A percentile compares a stretch with the other conserved stretches of the same genome.
These are phyloP conservation scores for Lineolata rhizophorae DNA, from an alignment of 495 filamentous ascomycete genomes.

Conservation along the genomic window DNA sequence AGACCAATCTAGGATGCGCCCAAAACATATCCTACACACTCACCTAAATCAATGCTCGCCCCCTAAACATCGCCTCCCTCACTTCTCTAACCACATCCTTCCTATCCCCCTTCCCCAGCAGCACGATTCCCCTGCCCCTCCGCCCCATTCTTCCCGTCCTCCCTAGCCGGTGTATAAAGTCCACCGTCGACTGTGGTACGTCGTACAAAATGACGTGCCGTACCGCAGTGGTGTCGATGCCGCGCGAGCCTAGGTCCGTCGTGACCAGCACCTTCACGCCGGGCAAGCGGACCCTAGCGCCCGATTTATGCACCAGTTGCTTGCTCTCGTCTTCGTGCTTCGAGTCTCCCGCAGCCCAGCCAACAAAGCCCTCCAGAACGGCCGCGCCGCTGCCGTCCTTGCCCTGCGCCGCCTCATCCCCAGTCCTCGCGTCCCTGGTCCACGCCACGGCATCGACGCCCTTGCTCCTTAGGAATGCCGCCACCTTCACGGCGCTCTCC, in stretches of 20 bases:
- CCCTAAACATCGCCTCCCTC: slow-evolving; percentile 81
- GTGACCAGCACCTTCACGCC: slow-evolving; percentile 83
- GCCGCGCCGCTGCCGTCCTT: slow-evolving; percentile 34
- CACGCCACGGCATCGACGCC: slow-evolving; percentile 72
- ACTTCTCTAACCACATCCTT: slow-evolving; percentile 83
- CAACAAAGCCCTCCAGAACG: slow-evolving; percentile 57
- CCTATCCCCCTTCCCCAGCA: slow-evolving; percentile 75
- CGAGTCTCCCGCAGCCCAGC: slow-evolving; percentile 12
- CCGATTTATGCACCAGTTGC: background rate
- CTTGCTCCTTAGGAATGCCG: slow-evolving; percentile 58
- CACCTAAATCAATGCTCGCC: slow-evolving; percentile 59
- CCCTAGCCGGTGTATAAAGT: slow-evolving; percentile 90
- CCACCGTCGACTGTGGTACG: slow-evolving; percentile 85
- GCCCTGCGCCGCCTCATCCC: slow-evolving; percentile 4
- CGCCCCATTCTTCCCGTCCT: slow-evolving; percentile 82
- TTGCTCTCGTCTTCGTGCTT: background rate
- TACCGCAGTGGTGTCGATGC: slow-evolving; percentile 87
- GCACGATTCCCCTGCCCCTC: slow-evolving; percentile 67
- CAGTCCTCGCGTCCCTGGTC: slow-evolving; percentile 55
- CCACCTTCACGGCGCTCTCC: slow-evolving; percentile 61
- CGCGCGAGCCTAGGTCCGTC: slow-evolving; percentile 77
- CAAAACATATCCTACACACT: too few species aligned
- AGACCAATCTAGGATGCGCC: too few species aligned
- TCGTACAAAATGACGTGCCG: slow-evolving; percentile 83
- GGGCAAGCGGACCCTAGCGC: slow-evolving; percentile 16